phyloP scores from a whole-genome alignment of 176 grass and related monocot species.

The Panicum miliaceum region DNA sequence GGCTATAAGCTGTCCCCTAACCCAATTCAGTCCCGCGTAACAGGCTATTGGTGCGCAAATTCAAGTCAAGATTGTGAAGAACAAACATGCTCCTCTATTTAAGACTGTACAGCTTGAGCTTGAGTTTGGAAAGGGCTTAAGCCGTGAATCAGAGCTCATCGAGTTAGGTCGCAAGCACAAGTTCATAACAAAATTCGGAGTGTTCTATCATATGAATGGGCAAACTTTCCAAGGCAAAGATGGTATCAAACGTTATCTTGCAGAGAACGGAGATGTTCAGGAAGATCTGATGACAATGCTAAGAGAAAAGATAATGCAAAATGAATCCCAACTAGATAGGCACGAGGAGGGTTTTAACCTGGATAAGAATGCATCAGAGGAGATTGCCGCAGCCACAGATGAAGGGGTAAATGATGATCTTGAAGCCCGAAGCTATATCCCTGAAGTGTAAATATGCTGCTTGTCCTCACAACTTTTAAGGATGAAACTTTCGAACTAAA shows the following conservation, averaged over 20 bases:
- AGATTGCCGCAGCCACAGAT: constrained; percentile 22
- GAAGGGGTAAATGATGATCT: constrained; percentile 22
- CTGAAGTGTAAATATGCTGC: background rate
- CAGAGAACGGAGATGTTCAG: constrained; percentile 41
- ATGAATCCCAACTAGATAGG: constrained; percentile 23
- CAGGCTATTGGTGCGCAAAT: constrained; percentile 55
- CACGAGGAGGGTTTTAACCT: constrained; percentile 10
- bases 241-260: constrained; percentile 52
- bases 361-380: constrained; percentile 2
- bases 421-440: background rate
- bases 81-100: constrained; percentile 77
- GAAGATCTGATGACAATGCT: constrained; percentile 54
- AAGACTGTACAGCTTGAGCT: constrained; percentile 63
- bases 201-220: constrained; percentile 49
- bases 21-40: background rate
- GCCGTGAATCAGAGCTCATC: constrained; percentile 58
- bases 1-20: background rate
- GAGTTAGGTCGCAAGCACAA: constrained; percentile 64
- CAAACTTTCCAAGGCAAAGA: constrained; percentile 64
- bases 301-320: constrained; percentile 32
- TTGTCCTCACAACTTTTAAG: background rate
- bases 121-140: constrained; percentile 73
- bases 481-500: background rate
- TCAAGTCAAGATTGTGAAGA: constrained; percentile 75
- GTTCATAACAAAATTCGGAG: constrained; percentile 50